Evolutionary conservation across 345 rosid genomes (phyloP).

Genomic region (Sisymbrium altissimum): DNA sequence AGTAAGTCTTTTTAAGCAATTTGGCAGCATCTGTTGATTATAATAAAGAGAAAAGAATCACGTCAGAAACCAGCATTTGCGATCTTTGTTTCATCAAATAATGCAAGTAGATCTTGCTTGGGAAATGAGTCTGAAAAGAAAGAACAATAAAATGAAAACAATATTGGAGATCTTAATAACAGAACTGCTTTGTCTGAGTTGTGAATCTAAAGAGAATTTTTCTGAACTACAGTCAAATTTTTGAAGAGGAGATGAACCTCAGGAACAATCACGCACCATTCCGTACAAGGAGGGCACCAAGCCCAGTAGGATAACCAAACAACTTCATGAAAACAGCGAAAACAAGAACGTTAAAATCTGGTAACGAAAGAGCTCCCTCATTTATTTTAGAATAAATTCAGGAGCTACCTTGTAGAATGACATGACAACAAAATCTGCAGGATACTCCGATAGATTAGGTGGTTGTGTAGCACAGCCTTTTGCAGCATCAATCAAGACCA

Average conservation of each 20-base stretch:
- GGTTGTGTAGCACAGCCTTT: conserved; percentile 84
- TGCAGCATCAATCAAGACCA: conserved; percentile 96
- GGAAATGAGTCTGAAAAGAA: conserved; percentile 2
- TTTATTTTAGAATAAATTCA: not conserved
- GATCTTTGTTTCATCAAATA: not conserved
- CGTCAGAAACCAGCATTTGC: conserved; percentile 15
- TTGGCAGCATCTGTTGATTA: conserved; percentile 72
- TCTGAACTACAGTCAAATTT: not conserved
- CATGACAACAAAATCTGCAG: conserved; percentile 86
- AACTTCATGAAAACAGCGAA: conserved; percentile 45
- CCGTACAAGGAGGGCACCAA: conserved; percentile 85
- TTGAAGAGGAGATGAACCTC: conserved; percentile 17
- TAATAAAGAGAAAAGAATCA: conserved; percentile 10
- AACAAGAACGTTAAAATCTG: conserved; percentile 22
- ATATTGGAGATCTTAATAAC: conserved; percentile 3
- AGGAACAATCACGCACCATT: conserved; percentile 56
- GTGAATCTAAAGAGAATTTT: not conserved
- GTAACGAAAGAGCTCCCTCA: not conserved
- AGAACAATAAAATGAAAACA: not conserved
- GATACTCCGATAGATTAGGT: conserved; percentile 71
- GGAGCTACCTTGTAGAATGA: conserved; percentile 52
- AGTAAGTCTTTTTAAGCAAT: conserved; percentile 77
- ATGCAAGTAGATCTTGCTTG: not conserved
- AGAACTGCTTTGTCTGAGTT: not conserved
- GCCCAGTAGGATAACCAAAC: conserved; percentile 99